phyloP scores from a whole-genome alignment of 306 rosid genomes.

The Cicer chorassanicum region DNA sequence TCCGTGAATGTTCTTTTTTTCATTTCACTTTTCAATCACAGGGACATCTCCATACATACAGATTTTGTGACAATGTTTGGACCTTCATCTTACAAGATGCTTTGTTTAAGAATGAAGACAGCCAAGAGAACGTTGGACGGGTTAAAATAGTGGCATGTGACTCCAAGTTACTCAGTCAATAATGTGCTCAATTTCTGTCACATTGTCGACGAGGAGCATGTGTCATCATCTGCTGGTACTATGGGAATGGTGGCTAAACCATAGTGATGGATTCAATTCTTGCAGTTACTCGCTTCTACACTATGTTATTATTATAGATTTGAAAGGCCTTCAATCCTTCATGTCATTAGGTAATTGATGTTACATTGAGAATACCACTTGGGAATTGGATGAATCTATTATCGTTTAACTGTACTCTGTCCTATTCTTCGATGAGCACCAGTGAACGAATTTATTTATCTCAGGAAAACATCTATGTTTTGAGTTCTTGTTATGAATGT shows the following conservation, averaged over 20 bases:
- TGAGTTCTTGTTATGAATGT: not conserved
- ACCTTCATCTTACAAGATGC: constrained; percentile 91
- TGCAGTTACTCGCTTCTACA: constrained; percentile 48
- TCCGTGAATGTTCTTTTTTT: not conserved
- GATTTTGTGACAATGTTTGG: constrained; percentile 98
- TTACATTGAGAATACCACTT: constrained; percentile 43
- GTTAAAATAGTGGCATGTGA: constrained; percentile 98
- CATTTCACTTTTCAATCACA: constrained; percentile 43
- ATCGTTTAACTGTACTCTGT: not conserved
- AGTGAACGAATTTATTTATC: constrained; percentile 22
- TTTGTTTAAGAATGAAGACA: constrained; percentile 66
- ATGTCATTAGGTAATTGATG: constrained; percentile 49
- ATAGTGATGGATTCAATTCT: constrained; percentile 35
- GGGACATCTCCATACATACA: constrained; percentile 98
- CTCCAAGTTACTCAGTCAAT: constrained; percentile 87
- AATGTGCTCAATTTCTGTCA: constrained; percentile 39
- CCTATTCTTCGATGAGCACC: constrained; percentile 11
- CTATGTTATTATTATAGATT: constrained; percentile 49
- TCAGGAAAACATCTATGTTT: not conserved
- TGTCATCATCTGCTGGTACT: constrained; percentile 39
- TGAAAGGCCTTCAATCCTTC: constrained; percentile 48
- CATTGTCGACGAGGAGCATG: constrained; percentile 33
- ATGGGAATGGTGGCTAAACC: constrained; percentile 46
- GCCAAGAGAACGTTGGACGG: constrained; percentile 63
- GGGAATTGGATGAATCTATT: constrained; percentile 43